Percentiles rank a stretch among this genome's conserved stretches.
Evolutionary conservation across 177 flowering plant genomes (phyloP).

Genomic region (Vitis hybrid): DNA sequence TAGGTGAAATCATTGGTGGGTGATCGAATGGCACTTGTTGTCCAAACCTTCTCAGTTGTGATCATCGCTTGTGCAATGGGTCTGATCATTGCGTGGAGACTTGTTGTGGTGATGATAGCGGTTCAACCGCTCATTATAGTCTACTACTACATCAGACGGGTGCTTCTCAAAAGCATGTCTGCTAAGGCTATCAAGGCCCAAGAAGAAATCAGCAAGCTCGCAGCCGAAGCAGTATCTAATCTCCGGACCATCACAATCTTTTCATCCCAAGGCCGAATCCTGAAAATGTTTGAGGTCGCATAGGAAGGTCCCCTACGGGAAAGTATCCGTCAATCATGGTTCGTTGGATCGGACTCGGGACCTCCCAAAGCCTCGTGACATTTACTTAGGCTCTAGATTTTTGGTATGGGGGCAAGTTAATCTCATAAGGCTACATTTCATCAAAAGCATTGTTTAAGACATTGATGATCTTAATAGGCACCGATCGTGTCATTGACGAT

Average conservation of each 20-base stretch:
- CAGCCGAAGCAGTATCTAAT: slow-evolving; percentile 81
- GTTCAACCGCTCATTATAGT: slow-evolving; percentile 70
- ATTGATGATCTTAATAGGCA: slow-evolving; percentile 69
- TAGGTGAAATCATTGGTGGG: slow-evolving; percentile 87
- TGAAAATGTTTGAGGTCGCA: slow-evolving; percentile 59
- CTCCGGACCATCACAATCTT: slow-evolving; percentile 76
- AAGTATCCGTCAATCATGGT: slow-evolving; percentile 70
- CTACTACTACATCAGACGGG: slow-evolving; percentile 54
- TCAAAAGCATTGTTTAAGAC: slow-evolving; percentile 62
- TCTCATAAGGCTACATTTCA: slow-evolving; percentile 45
- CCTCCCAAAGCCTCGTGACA: slow-evolving; percentile 50
- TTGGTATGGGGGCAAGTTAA: slow-evolving; percentile 85
- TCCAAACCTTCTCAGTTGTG: slow-evolving; percentile 74
- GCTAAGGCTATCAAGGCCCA: slow-evolving; percentile 63
- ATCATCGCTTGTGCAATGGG: slow-evolving; percentile 71
- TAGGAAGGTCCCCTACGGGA: slow-evolving; percentile 55
- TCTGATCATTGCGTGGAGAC: slow-evolving; percentile 68
- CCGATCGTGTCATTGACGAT: slow-evolving; percentile 82
- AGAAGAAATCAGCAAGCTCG: slow-evolving; percentile 69
- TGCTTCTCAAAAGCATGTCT: slow-evolving; percentile 64
- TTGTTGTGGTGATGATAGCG: slow-evolving; percentile 79
- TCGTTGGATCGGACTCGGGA: slow-evolving; percentile 64
- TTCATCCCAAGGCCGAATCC: slow-evolving; percentile 66
- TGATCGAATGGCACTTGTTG: slow-evolving; percentile 65
- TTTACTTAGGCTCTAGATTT: slow-evolving; percentile 76